phyloP scores from a whole-genome alignment of 257 asterid genomes.

The Jasminum sambac region DNA sequence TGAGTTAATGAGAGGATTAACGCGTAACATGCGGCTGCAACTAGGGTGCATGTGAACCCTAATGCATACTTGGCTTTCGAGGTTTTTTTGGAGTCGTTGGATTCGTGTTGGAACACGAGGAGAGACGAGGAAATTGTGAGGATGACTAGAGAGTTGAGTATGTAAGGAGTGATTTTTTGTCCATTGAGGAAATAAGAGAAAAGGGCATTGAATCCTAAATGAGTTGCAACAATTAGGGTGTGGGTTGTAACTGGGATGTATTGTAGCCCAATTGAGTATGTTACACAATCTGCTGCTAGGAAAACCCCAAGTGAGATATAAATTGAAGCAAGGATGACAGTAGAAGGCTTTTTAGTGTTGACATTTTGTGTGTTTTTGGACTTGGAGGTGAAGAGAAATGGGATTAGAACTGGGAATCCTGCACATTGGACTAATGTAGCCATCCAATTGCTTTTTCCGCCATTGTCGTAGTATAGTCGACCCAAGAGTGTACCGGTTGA shows the following conservation, averaged over 20 bases:
- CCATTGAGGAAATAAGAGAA: conserved; percentile 58
- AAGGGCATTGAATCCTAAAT: conserved; percentile 66
- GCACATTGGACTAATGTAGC: conserved; percentile 56
- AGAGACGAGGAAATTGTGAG: conserved; percentile 56
- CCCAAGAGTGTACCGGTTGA: conserved; percentile 55
- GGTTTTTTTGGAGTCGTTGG: conserved; percentile 31
- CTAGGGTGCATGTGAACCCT: conserved; percentile 52
- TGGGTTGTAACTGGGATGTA: conserved; percentile 65
- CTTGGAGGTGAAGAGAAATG: conserved; percentile 42
- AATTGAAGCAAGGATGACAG: conserved; percentile 27
- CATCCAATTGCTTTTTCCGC: conserved; percentile 73
- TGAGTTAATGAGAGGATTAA: conserved; percentile 47
- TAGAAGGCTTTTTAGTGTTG: background rate
- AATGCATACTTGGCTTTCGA: conserved; percentile 28
- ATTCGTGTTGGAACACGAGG: conserved; percentile 49
- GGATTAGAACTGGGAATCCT: conserved; percentile 70
- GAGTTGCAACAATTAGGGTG: conserved; percentile 53
- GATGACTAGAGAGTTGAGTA: conserved; percentile 54
- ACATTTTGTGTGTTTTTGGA: background rate
- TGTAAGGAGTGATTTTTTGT: conserved; percentile 71
- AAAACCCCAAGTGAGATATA: conserved; percentile 45
- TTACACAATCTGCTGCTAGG: conserved; percentile 41
- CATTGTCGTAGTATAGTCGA: conserved; percentile 62
- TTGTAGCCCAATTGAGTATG: conserved; percentile 50
- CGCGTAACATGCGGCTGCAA: conserved; percentile 54